Conservation (phyloP, 2,329 filamentous ascomycete genomes). For the Teratosphaeriaceae sp. region DNA sequence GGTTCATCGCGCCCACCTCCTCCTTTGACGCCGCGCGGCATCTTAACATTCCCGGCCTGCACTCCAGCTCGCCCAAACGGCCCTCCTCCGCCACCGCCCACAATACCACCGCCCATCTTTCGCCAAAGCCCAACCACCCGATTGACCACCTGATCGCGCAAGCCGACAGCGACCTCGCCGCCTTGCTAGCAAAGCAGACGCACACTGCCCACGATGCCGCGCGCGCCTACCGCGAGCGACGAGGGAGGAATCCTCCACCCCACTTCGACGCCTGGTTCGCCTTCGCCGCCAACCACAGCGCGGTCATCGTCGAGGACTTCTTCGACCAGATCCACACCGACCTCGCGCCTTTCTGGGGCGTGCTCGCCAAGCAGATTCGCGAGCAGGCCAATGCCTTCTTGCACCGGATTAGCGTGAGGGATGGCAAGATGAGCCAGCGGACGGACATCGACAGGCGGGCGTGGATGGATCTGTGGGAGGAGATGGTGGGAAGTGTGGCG, state of each 20-base stretch:
- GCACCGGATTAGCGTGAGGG: conserved; percentile 35
- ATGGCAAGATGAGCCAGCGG: conserved; percentile 30
- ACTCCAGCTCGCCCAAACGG: background rate
- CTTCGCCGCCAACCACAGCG: conserved; percentile 36
- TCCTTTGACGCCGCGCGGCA: conserved; percentile 14
- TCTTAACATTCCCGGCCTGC: conserved; percentile 11
- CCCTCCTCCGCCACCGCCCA: background rate
- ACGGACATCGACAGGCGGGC: conserved; percentile 24
- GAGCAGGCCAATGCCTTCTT: conserved; percentile 33
- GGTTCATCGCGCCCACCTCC: conserved; percentile 17
- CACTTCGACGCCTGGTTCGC: conserved; percentile 43
- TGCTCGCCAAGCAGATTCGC: conserved; percentile 36
- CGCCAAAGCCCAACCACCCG: conserved; percentile 27
- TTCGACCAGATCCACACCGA: conserved; percentile 48
- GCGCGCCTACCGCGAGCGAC: conserved; percentile 35
- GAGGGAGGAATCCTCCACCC: conserved; percentile 46
- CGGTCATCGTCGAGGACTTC: conserved; percentile 43
- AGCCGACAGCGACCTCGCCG: conserved; percentile 27
- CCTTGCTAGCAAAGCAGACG: conserved; percentile 31
- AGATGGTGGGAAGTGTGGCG: conserved; percentile 34
- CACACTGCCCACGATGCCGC: conserved; percentile 33
- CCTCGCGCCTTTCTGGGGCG: conserved; percentile 43
- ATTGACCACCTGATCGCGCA: conserved; percentile 33
- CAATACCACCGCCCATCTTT: conserved; percentile 1
- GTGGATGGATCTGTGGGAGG: conserved; percentile 38